Conservation (phyloP, 2,329 filamentous ascomycete genomes). For the Pseudopithomyces maydicus region DNA sequence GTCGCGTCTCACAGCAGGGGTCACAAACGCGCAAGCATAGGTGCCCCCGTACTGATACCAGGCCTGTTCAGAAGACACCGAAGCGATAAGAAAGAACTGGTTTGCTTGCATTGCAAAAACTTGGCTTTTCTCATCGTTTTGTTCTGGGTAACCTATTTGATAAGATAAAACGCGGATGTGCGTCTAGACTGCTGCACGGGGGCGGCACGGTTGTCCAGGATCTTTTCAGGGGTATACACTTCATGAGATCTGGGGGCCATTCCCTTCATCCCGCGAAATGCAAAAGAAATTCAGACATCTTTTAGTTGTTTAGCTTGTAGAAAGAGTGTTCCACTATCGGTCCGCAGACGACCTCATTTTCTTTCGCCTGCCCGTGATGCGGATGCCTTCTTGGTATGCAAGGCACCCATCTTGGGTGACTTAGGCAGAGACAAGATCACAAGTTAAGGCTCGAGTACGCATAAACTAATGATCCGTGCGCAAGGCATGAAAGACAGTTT, state of each 20-base stretch:
- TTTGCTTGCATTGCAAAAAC: background rate
- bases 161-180: background rate
- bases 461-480: background rate
- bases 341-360: too few relatives aligned
- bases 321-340: too few relatives aligned
- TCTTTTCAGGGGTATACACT: background rate
- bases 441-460: background rate
- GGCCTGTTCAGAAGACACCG: too few relatives aligned
- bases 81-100: background rate
- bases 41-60: too few relatives aligned
- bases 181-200: background rate
- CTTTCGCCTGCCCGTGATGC: too few relatives aligned
- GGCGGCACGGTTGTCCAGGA: conserved; percentile 1
- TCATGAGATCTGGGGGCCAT: background rate
- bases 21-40: too few relatives aligned
- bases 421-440: too few relatives aligned
- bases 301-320: too few relatives aligned
- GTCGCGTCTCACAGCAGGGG: too few relatives aligned
- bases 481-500: background rate
- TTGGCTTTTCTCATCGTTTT: background rate
- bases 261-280: background rate
- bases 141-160: background rate
- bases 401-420: too few relatives aligned
- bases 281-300: too few relatives aligned
- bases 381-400: too few relatives aligned